A percentile compares a stretch with the other conserved stretches of the same genome.
Evolutionary conservation across 345 rosid genomes (phyloP).

Genomic region (Psidium guajava): DNA sequence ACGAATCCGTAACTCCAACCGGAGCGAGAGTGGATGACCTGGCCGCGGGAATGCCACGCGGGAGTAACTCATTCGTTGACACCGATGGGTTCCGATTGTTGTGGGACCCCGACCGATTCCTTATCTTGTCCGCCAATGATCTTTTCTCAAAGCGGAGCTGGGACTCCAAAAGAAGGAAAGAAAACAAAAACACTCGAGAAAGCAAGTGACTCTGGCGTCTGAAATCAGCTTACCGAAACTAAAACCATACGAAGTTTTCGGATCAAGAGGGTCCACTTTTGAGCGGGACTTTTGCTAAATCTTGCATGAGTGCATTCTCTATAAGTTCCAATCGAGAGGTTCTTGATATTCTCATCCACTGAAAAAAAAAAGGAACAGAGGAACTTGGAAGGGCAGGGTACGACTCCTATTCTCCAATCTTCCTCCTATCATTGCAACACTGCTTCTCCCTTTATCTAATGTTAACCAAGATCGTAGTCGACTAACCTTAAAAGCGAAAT

Average conservation of each 20-base stretch:
- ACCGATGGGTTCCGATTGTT: not conserved
- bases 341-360: not conserved
- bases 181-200: not conserved
- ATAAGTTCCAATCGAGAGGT: not conserved
- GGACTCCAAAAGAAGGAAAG: not conserved
- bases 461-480: not conserved
- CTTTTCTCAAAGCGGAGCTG: not conserved
- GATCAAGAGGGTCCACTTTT: not conserved
- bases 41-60: not conserved
- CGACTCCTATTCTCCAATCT: not conserved
- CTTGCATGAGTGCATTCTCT: not conserved
- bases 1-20: not conserved
- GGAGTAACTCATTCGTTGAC: not conserved
- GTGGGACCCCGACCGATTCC: not conserved
- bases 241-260: not conserved
- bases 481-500: not conserved
- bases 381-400: not conserved
- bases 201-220: not conserved
- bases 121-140: not conserved
- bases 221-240: not conserved
- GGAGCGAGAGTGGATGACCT: not conserved
- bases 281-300: fast-evolving
- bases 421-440: not conserved
- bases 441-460: not conserved
- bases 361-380: not conserved